Evolutionary conservation across 352 stramenopile genomes (phyloP).

Genomic region (Globisporangium solare): DNA sequence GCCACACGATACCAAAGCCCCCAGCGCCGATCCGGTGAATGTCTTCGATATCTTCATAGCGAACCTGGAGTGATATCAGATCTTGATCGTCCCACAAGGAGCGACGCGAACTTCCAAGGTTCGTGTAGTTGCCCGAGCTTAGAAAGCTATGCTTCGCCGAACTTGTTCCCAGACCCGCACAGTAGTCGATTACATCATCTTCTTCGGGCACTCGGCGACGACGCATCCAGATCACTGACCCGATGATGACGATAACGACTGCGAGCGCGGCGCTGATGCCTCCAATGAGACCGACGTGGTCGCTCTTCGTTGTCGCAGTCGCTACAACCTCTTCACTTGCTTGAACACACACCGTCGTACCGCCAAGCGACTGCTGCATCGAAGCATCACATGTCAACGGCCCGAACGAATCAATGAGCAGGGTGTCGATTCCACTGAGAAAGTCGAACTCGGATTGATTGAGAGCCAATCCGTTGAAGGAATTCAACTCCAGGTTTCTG

Average conservation of each 20-base stretch:
- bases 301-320: neutral
- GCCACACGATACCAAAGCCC: constrained; percentile 41
- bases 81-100: constrained; percentile 55
- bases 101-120: constrained; percentile 7
- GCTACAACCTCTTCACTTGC: neutral
- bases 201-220: neutral
- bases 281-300: constrained; percentile 1
- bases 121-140: constrained; percentile 5
- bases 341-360: constrained; percentile 4
- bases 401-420: constrained; percentile 10
- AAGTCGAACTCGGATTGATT: constrained; percentile 6
- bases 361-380: constrained; percentile 2
- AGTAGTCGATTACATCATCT: constrained; percentile 5
- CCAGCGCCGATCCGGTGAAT: constrained; percentile 41
- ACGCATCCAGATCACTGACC: constrained; percentile 8
- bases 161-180: neutral
- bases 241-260: neutral
- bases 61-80: constrained; percentile 41
- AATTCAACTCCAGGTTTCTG: constrained; percentile 13
- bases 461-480: constrained; percentile 8
- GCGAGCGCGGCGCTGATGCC: constrained; percentile 3
- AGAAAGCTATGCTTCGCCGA: constrained; percentile 4
- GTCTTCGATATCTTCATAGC: constrained; percentile 44
- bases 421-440: constrained; percentile 6
- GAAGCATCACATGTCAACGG: neutral